Conservation (phyloP, 495 filamentous ascomycete species). For the Hypoxylon fuscum region DNA sequence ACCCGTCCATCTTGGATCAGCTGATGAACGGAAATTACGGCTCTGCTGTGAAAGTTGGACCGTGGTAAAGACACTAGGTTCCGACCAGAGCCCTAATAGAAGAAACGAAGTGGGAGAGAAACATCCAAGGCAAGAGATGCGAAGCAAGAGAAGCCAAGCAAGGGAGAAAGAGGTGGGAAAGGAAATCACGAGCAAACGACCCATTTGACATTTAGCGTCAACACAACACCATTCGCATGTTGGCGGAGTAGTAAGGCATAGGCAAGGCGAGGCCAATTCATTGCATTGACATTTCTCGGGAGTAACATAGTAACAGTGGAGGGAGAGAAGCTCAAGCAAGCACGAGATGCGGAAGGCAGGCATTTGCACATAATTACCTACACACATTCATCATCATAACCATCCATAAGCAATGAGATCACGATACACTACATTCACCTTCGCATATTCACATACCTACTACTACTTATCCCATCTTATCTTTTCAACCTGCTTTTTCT, state of each 20-base stretch:
- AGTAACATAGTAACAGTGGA: constrained; percentile 16
- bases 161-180: too few relatives aligned
- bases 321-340: not conserved
- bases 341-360: constrained; percentile 10
- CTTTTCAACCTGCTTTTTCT: constrained; percentile 2
- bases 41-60: constrained; percentile 76
- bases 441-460: too few relatives aligned
- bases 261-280: not conserved
- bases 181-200: constrained; percentile 18
- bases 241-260: too few relatives aligned
- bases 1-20: constrained; percentile 79
- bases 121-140: too few relatives aligned
- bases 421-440: too few relatives aligned
- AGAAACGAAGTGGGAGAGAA: too few relatives aligned
- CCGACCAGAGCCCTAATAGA: too few relatives aligned
- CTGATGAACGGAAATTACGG: constrained; percentile 81
- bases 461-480: not conserved
- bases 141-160: too few relatives aligned
- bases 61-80: too few relatives aligned
- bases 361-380: constrained; percentile 35
- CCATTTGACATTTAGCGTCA: constrained; percentile 7
- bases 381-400: too few relatives aligned
- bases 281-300: not conserved
- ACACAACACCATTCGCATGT: too few relatives aligned
- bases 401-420: constrained; percentile 30